phyloP scores from a whole-genome alignment of 495 filamentous ascomycete species.

The Xylaria nigripes region DNA sequence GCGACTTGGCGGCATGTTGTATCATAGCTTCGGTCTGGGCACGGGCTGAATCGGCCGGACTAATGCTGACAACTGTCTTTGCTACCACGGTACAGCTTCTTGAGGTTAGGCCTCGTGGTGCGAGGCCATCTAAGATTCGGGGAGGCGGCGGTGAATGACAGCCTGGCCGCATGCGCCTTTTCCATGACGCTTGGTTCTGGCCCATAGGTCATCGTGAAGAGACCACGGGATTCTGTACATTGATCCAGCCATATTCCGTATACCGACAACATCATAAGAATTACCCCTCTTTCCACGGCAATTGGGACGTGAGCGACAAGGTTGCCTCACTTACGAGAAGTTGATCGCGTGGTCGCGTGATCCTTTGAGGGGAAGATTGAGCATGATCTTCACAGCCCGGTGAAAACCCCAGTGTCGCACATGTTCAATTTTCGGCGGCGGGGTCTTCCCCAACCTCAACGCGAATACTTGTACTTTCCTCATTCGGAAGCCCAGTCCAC shows the following conservation, averaged over 20 bases:
- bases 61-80: conserved; percentile 3
- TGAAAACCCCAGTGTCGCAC: too few species aligned
- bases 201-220: background rate
- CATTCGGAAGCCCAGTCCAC: conserved; percentile 1
- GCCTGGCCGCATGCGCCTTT: background rate
- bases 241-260: too few species aligned
- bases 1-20: conserved; percentile 8
- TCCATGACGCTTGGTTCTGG: background rate
- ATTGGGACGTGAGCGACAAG: background rate
- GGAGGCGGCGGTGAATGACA: background rate
- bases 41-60: background rate
- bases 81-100: background rate
- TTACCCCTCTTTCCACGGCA: background rate
- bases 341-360: too few species aligned
- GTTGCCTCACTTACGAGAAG: conserved; percentile 1
- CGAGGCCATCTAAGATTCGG: background rate
- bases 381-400: too few species aligned
- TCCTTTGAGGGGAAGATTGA: too few species aligned
- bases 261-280: too few species aligned
- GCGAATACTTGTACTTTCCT: conserved; percentile 9
- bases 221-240: background rate
- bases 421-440: background rate
- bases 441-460: background rate
- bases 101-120: too few species aligned
- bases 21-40: background rate